Conservation (phyloP, 257 asterid species). For the Capsicum rhomboideum region DNA sequence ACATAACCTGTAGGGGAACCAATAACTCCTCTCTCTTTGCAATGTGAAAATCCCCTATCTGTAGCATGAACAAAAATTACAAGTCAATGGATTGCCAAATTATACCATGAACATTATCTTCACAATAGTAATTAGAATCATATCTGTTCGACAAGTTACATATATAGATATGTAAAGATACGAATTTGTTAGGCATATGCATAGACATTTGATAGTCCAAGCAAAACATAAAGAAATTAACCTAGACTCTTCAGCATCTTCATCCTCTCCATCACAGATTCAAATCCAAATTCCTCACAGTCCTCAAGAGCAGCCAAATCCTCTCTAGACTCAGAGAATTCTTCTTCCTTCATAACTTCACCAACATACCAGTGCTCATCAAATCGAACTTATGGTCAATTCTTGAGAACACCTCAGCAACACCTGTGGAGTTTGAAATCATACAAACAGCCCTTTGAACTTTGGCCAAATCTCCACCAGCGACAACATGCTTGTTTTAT, state of each 20-base stretch:
- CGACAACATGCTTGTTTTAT: no score
- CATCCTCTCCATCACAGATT: constrained; percentile 95
- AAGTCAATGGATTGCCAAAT: no score
- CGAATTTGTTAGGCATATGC: no score
- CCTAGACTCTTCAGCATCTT: constrained; percentile 52
- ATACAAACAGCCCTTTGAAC: constrained; percentile 97
- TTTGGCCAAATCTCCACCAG: constrained; percentile 91
- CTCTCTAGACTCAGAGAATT: constrained; percentile 92
- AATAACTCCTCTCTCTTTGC: no score
- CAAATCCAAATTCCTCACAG: constrained; percentile 87
- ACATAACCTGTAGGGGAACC: no score
- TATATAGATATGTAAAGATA: no score
- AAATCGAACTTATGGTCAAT: constrained; percentile 86
- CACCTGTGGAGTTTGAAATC: constrained; percentile 95
- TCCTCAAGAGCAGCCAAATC: constrained; percentile 97
- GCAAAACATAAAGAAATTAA: neutral
- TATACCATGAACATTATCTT: no score
- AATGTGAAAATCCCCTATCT: no score
- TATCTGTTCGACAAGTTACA: no score
- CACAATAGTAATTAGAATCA: no score
- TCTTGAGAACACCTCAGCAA: constrained; percentile 94
- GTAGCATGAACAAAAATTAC: no score
- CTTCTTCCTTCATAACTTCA: constrained; percentile 99
- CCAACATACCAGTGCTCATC: constrained; percentile 98
- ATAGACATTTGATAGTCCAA: no score